phyloP scores from a whole-genome alignment of 2,329 filamentous ascomycete species.

The Pestalotiopsis sp. region DNA sequence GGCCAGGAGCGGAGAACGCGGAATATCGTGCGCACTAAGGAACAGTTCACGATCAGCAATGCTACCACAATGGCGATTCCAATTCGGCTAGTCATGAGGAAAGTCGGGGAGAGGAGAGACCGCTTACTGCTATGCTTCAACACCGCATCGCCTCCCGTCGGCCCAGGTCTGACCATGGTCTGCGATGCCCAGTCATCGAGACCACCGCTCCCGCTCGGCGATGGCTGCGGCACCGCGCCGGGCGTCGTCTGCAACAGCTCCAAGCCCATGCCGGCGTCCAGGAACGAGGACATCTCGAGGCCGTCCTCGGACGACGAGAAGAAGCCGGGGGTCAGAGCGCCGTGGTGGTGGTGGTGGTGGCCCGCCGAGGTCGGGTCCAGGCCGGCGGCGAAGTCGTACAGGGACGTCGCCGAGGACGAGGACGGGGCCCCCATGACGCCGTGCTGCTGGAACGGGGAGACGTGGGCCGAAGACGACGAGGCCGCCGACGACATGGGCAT shows the following conservation, averaged over 20 bases:
- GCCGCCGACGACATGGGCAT: background rate
- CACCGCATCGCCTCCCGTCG: background rate
- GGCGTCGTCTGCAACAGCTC: slow-evolving; percentile 6
- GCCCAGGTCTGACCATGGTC: background rate
- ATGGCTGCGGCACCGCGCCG: background rate
- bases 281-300: slow-evolving; percentile 4
- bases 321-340: slow-evolving; percentile 9
- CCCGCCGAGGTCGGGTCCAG: background rate
- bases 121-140: slow-evolving; percentile 12
- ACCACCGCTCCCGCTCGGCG: slow-evolving; percentile 6
- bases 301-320: slow-evolving; percentile 12
- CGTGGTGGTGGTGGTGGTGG: background rate
- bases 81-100: no score
- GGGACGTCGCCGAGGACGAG: background rate
- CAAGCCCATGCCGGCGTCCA: background rate
- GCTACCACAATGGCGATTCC: no score
- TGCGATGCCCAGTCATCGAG: slow-evolving; percentile 1
- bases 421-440: background rate
- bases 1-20: slow-evolving; percentile 40
- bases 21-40: slow-evolving; percentile 29
- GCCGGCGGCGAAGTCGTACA: background rate
- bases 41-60: background rate
- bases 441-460: background rate
- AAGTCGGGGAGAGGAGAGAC: background rate
- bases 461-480: background rate